phyloP scores from a whole-genome alignment of 2,329 filamentous ascomycete species.

The Fusarium praegraminearum region DNA sequence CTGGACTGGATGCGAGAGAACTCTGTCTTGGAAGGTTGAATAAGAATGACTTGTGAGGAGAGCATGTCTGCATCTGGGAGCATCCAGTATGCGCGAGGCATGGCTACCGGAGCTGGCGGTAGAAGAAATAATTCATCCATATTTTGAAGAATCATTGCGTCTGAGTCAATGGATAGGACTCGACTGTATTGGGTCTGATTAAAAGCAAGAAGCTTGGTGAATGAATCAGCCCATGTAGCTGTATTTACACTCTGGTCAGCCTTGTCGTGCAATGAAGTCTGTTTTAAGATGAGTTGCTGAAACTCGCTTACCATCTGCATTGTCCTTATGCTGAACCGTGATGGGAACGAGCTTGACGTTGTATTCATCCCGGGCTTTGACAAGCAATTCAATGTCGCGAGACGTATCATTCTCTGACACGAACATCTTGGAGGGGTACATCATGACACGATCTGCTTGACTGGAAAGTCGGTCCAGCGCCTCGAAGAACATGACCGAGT shows the following conservation, averaged over 20 bases:
- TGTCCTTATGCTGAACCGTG: constrained; percentile 52
- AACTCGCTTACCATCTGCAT: constrained; percentile 51
- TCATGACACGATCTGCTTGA: constrained; percentile 58
- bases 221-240: constrained; percentile 72
- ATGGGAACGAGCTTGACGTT: constrained; percentile 59
- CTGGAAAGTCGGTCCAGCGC: constrained; percentile 55
- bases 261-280: neutral
- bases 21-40: constrained; percentile 68
- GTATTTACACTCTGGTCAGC: neutral
- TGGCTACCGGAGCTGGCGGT: constrained; percentile 70
- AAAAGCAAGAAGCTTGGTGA: constrained; percentile 77
- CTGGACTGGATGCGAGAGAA: constrained; percentile 54
- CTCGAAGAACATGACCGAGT: constrained; percentile 64
- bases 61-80: constrained; percentile 64
- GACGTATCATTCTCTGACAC: constrained; percentile 43
- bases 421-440: constrained; percentile 58
- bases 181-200: constrained; percentile 70
- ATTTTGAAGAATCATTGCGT: constrained; percentile 69
- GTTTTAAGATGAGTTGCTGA: neutral
- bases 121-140: constrained; percentile 80
- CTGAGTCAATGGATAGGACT: constrained; percentile 68
- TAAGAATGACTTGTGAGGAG: constrained; percentile 68
- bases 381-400: constrained; percentile 52
- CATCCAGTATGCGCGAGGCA: constrained; percentile 80
- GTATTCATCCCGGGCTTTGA: constrained; percentile 59